Conservation (phyloP, 1,284 basidiomycete genomes). For the Malassezia pachydermatis region DNA sequence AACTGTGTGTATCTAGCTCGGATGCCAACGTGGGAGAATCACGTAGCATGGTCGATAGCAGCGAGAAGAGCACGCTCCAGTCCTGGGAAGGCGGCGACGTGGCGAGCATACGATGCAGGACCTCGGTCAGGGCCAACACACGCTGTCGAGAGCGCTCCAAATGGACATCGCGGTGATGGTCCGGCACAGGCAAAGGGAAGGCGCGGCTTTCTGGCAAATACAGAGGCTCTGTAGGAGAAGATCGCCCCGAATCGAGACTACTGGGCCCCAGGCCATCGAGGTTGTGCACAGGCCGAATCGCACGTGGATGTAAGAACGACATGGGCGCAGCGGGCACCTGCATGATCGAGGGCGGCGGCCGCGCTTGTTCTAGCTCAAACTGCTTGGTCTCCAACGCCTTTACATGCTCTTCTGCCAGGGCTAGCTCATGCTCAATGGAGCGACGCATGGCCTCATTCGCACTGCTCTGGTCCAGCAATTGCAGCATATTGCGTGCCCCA, state of each 20-base stretch:
- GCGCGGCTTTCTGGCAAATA: constrained; percentile 1
- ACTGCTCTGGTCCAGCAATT: constrained; percentile 54
- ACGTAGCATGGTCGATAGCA: not conserved
- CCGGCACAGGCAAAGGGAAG: constrained; percentile 1
- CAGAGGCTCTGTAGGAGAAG: not conserved
- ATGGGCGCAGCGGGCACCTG: not conserved
- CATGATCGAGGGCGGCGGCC: not conserved
- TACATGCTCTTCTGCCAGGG: constrained; percentile 63
- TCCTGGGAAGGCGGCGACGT: not conserved
- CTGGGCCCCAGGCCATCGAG: constrained; percentile 12
- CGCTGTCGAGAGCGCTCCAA: not conserved
- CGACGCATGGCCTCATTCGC: constrained; percentile 52
- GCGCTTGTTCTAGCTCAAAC: not conserved
- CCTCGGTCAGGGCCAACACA: not conserved
- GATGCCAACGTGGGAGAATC: not conserved
- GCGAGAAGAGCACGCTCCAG: not conserved
- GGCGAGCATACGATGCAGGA: not conserved
- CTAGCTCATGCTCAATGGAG: constrained; percentile 66
- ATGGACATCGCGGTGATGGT: too few species aligned
- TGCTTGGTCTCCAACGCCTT: constrained; percentile 53
- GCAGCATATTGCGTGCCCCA: constrained; percentile 71
- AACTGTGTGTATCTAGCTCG: not conserved
- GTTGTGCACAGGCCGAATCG: constrained; percentile 15
- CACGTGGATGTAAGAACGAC: constrained; percentile 6
- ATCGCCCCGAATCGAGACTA: not conserved